phyloP scores from a whole-genome alignment of 345 rosid genomes.

The Tarenaya hassleriana region DNA sequence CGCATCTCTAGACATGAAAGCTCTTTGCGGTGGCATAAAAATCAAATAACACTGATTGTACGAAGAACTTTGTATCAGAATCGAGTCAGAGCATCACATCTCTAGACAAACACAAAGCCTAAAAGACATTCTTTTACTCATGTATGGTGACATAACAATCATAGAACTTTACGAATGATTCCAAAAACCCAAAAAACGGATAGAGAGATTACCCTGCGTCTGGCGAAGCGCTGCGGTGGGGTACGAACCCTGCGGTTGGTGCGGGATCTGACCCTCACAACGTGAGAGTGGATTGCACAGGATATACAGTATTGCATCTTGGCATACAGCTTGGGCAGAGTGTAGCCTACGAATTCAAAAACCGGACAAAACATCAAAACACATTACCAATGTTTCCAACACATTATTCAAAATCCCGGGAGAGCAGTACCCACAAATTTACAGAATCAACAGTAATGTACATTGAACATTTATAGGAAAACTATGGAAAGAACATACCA shows the following conservation, averaged over 20 bases:
- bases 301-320: slow-evolving; percentile 89
- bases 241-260: slow-evolving; percentile 66
- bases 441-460: background rate
- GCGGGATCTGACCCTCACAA: slow-evolving; percentile 83
- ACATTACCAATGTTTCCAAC: background rate
- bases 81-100: too few species aligned
- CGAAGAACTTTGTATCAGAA: too few species aligned
- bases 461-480: background rate
- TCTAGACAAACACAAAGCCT: too few species aligned
- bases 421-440: background rate
- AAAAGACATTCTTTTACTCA: too few species aligned
- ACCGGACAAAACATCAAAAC: background rate
- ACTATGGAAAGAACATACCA: slow-evolving; percentile 25
- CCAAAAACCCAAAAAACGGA: background rate
- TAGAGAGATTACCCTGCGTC: slow-evolving; percentile 53
- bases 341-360: slow-evolving; percentile 38
- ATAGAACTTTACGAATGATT: too few species aligned
- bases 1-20: too few species aligned
- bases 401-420: background rate
- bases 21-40: too few species aligned
- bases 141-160: too few species aligned
- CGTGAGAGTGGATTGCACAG: slow-evolving; percentile 90
- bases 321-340: slow-evolving; percentile 66
- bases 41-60: too few species aligned
- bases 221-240: slow-evolving; percentile 75